A percentile compares a stretch with the other conserved stretches of the same genome.
These are phyloP conservation scores for Nothophoma quercina DNA, from an alignment of 2,329 filamentous ascomycete species.

Conservation along the genomic window DNA sequence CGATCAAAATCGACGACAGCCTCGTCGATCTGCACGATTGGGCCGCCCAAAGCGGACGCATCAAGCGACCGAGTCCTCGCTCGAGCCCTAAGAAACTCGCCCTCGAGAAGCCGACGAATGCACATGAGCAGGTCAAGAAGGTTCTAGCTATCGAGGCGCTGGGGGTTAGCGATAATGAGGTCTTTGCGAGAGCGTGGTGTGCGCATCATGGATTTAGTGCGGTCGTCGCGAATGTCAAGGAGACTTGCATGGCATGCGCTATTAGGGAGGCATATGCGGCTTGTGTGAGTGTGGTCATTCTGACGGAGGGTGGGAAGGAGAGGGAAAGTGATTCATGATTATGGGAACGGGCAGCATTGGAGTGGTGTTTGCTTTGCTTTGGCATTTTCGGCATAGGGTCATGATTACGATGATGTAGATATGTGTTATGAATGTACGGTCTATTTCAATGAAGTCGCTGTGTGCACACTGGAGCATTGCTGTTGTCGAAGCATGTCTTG, in stretches of 20 bases:
- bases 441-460: conserved; percentile 1
- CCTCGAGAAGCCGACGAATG: conserved; percentile 18
- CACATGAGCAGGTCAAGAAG: conserved; percentile 59
- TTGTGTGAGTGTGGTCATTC: conserved; percentile 74
- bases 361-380: neutral
- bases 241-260: conserved; percentile 77
- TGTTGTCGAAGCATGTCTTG: too few species aligned
- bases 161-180: conserved; percentile 77
- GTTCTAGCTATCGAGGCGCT: conserved; percentile 77
- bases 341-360: neutral
- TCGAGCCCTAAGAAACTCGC: conserved; percentile 45
- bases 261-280: conserved; percentile 79
- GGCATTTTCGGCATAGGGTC: neutral
- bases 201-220: conserved; percentile 77
- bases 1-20: conserved; percentile 66
- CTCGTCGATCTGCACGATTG: conserved; percentile 72
- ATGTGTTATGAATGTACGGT: conserved; percentile 41
- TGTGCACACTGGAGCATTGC: too few species aligned
- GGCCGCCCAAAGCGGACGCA: conserved; percentile 55
- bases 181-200: conserved; percentile 79
- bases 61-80: conserved; percentile 38
- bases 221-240: conserved; percentile 71
- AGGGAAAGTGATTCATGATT: conserved; percentile 54
- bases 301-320: conserved; percentile 58
- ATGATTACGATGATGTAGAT: conserved; percentile 27